Percentiles rank a stretch among this genome's conserved stretches.
Conservation (phyloP, 169 alveolate species). For the Eimeria necatrix region DNA sequence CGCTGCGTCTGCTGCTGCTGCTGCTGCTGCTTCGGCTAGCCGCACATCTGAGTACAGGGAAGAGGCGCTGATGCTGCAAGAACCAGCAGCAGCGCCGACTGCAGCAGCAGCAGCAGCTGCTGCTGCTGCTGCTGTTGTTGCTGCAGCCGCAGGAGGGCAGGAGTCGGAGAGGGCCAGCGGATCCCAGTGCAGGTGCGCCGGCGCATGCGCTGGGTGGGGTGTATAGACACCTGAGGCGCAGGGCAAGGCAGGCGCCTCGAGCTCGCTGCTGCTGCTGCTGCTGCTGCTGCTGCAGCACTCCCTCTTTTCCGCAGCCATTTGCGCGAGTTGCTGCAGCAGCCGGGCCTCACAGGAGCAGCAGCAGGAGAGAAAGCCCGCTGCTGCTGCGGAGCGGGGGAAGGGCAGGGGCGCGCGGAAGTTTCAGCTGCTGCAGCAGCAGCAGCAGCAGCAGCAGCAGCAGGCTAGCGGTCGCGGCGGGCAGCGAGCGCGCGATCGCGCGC, state of each 20-base stretch:
- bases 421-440: background rate
- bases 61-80: background rate
- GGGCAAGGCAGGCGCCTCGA: background rate
- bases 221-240: background rate
- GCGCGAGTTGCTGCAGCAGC: background rate
- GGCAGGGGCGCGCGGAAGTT: background rate
- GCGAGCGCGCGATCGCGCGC: too few relatives aligned
- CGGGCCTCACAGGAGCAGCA: constrained; percentile 4
- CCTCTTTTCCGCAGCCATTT: background rate
- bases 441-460: constrained; percentile 24
- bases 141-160: background rate
- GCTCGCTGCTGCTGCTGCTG: background rate
- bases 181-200: constrained; percentile 12
- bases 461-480: background rate
- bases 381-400: background rate
- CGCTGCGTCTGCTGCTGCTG: background rate
- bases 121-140: background rate
- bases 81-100: background rate
- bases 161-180: background rate
- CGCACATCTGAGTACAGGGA: background rate
- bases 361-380: background rate
- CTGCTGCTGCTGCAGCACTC: background rate
- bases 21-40: background rate
- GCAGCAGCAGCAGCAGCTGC: background rate
- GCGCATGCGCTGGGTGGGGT: background rate